Base-by-base conservation (phyloP, 202 grass and related monocot species). In the Elaeis oleifera region DNA sequence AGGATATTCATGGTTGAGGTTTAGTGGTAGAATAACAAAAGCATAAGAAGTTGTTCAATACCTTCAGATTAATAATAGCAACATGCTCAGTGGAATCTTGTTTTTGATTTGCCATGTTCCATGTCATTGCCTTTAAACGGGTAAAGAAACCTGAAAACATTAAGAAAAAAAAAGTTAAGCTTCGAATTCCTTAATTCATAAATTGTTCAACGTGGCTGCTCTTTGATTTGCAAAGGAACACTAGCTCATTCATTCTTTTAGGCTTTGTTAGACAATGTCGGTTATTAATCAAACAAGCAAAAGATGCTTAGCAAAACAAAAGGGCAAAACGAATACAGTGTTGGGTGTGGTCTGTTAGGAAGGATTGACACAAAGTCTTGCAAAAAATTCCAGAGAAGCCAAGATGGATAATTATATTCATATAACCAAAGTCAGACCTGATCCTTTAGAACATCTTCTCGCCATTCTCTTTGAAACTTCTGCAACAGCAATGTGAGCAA, bases 401-500 rank as follows among this genome's bases (percentile, higher is more conserved):
- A 39, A 2, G 36, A 39, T 11, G 36, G 1, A 39, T 11, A 13
- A 39, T 44, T 44, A 13, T 44, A 13, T 44, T 44, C 36, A 44
- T 44, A 14, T 14, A 44, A 44, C 11, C 36, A 9, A 44, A 44
- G 9, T 44, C 9, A 44, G 9, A 95, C 90, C 80, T 77, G 77
- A 74, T 95, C 80, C 76, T 95, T 95, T 0, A 55, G 56, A 44
- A 48, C 71, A 51, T 91, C 91, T 22, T 79, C 71, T 29, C 71
- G 83, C 87, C 91, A 96, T 50, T 89, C 81, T 2, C 80, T 69
- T 61, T 89, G 91, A 66, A 96, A 96, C 65, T 96, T 96, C 66
- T 90, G 87, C 44, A 96, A 81, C 20, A 96, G 81, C 76, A 96
- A 78, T 4, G 84, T 85, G 63, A 96, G 81, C 68, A 88, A 60